Percentiles rank a stretch among this genome's conserved stretches.
phyloP scores from a whole-genome alignment of 2,329 filamentous ascomycete species.

The Calycina marina region DNA sequence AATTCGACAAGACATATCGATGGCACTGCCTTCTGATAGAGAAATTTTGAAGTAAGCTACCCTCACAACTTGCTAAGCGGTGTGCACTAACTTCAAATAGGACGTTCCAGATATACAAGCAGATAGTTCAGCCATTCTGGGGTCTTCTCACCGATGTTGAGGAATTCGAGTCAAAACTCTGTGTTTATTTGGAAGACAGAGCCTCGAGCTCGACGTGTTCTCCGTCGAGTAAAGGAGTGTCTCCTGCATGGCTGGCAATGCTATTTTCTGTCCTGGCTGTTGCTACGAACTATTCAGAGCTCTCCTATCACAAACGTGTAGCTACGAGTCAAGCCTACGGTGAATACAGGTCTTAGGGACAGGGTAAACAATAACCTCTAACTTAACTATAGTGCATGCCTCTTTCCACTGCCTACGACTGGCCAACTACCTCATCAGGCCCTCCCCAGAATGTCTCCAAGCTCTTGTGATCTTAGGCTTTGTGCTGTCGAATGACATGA shows the following conservation, averaged over 20 bases:
- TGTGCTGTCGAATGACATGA: slow-evolving; percentile 54
- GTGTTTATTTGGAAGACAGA: slow-evolving; percentile 50
- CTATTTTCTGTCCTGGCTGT: slow-evolving; percentile 51
- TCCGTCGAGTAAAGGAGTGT: slow-evolving; percentile 26
- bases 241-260: slow-evolving; percentile 51
- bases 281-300: slow-evolving; percentile 52
- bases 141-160: slow-evolving; percentile 53
- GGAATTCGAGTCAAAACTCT: slow-evolving; percentile 47
- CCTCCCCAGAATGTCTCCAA: slow-evolving; percentile 51
- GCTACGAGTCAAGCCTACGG: slow-evolving; percentile 32
- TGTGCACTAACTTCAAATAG: slow-evolving; percentile 24
- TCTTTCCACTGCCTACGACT: slow-evolving; percentile 50
- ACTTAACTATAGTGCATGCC: slow-evolving; percentile 15
- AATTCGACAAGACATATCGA: slow-evolving; percentile 43
- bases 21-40: slow-evolving; percentile 46
- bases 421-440: slow-evolving; percentile 47
- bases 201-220: slow-evolving; percentile 28
- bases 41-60: slow-evolving; percentile 49
- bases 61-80: not conserved
- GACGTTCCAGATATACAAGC: slow-evolving; percentile 50
- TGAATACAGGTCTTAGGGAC: no score
- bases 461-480: slow-evolving; percentile 48
- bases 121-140: slow-evolving; percentile 54
- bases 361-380: no score
- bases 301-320: slow-evolving; percentile 32